These are phyloP conservation scores for Zymoseptoria crescenta DNA, from an alignment of 2,329 filamentous ascomycete genomes.

Conservation along the genomic window DNA sequence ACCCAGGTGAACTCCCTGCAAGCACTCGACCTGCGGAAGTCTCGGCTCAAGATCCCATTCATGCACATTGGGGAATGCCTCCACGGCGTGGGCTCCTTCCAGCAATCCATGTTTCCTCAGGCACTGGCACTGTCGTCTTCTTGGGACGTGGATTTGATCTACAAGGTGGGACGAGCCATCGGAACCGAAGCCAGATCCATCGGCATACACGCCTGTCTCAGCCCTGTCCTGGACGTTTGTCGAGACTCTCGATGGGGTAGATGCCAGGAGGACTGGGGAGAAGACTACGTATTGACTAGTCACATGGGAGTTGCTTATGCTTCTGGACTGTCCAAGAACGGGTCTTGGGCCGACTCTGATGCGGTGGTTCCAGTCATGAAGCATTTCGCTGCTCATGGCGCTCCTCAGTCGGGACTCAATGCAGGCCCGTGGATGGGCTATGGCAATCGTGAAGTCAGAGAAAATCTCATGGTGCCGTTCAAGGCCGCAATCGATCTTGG, in stretches of 20 bases:
- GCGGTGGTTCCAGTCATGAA: constrained; percentile 15
- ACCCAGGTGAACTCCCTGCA: constrained; percentile 9
- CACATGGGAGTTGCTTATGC: constrained; percentile 12
- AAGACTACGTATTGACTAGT: constrained; percentile 13
- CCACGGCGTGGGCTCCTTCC: constrained; percentile 14
- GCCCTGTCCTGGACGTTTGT: constrained; percentile 12
- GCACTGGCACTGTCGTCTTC: constrained; percentile 7
- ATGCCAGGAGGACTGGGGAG: constrained; percentile 16
- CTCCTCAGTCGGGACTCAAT: constrained; percentile 10
- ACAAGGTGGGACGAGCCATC: constrained; percentile 9
- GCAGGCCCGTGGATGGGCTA: constrained; percentile 12
- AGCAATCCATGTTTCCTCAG: constrained; percentile 15
- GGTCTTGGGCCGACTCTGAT: constrained; percentile 7
- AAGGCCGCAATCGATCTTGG: constrained; percentile 13
- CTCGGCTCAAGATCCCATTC: constrained; percentile 13
- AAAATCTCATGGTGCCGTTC: constrained; percentile 10
- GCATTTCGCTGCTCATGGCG: constrained; percentile 14
- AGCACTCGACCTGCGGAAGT: constrained; percentile 10
- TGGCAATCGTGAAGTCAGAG: constrained; percentile 12
- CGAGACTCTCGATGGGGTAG: constrained; percentile 12
- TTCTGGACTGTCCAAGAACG: constrained; percentile 12
- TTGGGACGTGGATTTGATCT: constrained; percentile 9
- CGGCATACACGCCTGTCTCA: constrained; percentile 12
- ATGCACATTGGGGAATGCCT: constrained; percentile 11
- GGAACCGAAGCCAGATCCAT: constrained; percentile 11